phyloP scores from a whole-genome alignment of 148 eudicot species.

The Rhododendron vialii region DNA sequence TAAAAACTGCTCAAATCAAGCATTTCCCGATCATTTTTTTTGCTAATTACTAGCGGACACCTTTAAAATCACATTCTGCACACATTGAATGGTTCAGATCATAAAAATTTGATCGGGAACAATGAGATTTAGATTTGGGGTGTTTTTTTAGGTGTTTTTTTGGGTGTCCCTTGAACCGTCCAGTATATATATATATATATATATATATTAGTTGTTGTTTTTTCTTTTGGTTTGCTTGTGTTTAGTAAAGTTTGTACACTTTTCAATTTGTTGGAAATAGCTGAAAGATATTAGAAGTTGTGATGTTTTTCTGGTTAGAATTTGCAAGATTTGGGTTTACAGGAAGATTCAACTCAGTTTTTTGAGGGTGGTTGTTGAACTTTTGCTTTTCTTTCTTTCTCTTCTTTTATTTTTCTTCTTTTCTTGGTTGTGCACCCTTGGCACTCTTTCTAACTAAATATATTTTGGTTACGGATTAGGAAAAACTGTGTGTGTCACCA shows the following conservation, averaged over 20 bases:
- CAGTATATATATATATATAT: too few relatives aligned
- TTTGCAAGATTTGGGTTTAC: neutral
- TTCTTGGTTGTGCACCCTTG: neutral
- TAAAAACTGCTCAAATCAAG: too few relatives aligned
- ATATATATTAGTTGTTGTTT: too few relatives aligned
- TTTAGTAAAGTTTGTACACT: neutral
- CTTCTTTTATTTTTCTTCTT: neutral
- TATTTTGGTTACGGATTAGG: neutral
- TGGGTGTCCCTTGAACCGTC: too few relatives aligned
- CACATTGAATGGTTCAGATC: too few relatives aligned
- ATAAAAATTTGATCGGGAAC: too few relatives aligned
- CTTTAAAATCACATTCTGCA: too few relatives aligned
- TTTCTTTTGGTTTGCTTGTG: neutral
- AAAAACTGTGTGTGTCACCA: neutral
- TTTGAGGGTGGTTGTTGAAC: neutral
- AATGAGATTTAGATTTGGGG: too few relatives aligned
- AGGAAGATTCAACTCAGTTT: neutral
- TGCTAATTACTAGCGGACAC: too few relatives aligned
- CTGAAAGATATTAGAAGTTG: neutral
- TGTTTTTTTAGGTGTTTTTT: too few relatives aligned
- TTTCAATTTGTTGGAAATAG: neutral
- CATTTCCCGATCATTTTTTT: too few relatives aligned
- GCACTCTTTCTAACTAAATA: neutral
- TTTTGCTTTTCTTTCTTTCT: neutral
- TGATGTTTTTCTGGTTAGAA: neutral